phyloP scores from a whole-genome alignment of 1,284 basidiomycete species.

The Volvariella surrecta region DNA sequence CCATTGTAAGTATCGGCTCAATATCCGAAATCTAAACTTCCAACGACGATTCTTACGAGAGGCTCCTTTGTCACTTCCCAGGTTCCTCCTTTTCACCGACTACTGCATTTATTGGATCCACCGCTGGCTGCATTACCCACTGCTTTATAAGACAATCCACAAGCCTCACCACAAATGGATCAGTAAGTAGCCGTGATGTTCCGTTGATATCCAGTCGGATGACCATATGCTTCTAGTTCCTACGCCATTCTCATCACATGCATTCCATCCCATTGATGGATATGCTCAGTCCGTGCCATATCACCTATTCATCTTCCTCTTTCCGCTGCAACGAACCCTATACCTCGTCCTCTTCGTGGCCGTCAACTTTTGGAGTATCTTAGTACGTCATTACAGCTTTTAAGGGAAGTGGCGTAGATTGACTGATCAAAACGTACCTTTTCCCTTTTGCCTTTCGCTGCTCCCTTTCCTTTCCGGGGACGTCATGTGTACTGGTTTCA shows the following conservation, averaged over 20 bases:
- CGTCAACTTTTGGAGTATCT: slow-evolving; percentile 89
- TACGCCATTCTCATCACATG: slow-evolving; percentile 94
- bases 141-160: slow-evolving; percentile 85
- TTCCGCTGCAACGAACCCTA: slow-evolving; percentile 82
- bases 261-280: slow-evolving; percentile 96
- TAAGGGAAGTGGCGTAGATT: background rate
- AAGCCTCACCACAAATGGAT: slow-evolving; percentile 99
- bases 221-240: slow-evolving; percentile 54
- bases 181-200: slow-evolving; percentile 43
- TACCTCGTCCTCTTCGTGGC: slow-evolving; percentile 82
- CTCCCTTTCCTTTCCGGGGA: too few relatives aligned
- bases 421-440: too few relatives aligned
- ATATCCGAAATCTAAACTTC: too few relatives aligned
- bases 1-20: slow-evolving; percentile 41
- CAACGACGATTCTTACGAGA: too few relatives aligned
- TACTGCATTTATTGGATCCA: slow-evolving; percentile 93
- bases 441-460: too few relatives aligned
- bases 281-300: slow-evolving; percentile 93
- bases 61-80: slow-evolving; percentile 15
- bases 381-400: slow-evolving; percentile 37
- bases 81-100: slow-evolving; percentile 90
- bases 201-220: slow-evolving; percentile 4
- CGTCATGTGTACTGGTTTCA: too few relatives aligned
- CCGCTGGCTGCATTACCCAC: slow-evolving; percentile 82
- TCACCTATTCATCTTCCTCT: slow-evolving; percentile 87